Percentiles rank a stretch among this genome's conserved stretches.
Evolutionary conservation across 2,329 filamentous ascomycete species (phyloP).

Genomic region (Pyrenochaeta sp.): DNA sequence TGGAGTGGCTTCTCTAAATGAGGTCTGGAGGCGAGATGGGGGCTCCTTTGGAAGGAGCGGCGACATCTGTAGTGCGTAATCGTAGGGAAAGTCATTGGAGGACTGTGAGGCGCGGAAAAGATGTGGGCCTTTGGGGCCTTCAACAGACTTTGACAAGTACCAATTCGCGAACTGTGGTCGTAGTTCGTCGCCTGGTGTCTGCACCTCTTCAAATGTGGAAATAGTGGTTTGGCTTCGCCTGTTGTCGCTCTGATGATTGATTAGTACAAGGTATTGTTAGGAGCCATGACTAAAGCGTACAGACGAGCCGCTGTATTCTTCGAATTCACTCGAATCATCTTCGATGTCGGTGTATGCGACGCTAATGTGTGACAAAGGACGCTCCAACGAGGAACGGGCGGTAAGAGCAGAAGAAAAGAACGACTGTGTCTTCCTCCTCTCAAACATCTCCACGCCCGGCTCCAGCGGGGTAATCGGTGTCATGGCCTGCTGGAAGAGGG

Average conservation of each 20-base stretch:
- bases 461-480: conserved; percentile 56
- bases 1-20: conserved; percentile 50
- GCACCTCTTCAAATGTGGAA: conserved; percentile 84
- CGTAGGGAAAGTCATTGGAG: conserved; percentile 61
- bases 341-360: conserved; percentile 82
- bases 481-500: conserved; percentile 52
- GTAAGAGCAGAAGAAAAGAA: conserved; percentile 63
- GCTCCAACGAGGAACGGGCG: conserved; percentile 54
- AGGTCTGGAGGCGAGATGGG: conserved; percentile 52
- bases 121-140: conserved; percentile 86
- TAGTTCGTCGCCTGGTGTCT: conserved; percentile 72
- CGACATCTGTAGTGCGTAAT: conserved; percentile 71
- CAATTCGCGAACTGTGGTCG: conserved; percentile 69
- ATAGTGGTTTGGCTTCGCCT: conserved; percentile 83
- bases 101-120: conserved; percentile 78
- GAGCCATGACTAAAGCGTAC: conserved; percentile 59
- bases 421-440: conserved; percentile 59
- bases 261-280: conserved; percentile 28
- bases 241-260: conserved; percentile 59
- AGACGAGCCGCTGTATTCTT: conserved; percentile 67
- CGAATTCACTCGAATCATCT: conserved; percentile 58
- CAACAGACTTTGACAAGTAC: conserved; percentile 70
- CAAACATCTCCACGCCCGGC: conserved; percentile 58
- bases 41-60: conserved; percentile 74
- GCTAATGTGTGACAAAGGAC: conserved; percentile 75